Conservation (phyloP, 2,329 filamentous ascomycete genomes). For the Colletotrichum magnum region DNA sequence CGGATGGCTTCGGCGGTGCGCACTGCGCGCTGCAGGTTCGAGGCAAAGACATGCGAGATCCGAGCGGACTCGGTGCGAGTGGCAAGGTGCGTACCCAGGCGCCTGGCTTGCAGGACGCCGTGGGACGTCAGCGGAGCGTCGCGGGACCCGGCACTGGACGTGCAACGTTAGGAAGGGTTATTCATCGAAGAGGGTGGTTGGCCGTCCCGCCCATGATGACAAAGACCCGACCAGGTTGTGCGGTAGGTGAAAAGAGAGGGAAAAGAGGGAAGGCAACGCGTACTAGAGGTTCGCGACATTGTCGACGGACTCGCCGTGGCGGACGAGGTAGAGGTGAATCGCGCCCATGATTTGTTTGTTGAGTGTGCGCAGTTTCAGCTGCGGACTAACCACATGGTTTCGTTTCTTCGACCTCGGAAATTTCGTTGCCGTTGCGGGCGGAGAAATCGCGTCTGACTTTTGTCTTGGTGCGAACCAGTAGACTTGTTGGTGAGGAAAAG, state of each 20-base stretch:
- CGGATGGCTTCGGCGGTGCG: conserved; percentile 79
- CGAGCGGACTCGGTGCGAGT: conserved; percentile 44
- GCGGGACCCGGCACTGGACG: conserved; percentile 77
- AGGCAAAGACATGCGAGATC: conserved; percentile 80
- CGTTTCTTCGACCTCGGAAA: neutral
- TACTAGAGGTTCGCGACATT: conserved; percentile 86
- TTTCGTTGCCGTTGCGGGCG: conserved; percentile 6
- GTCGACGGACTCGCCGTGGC: conserved; percentile 92
- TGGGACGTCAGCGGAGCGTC: conserved; percentile 87
- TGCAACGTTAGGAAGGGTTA: conserved; percentile 45
- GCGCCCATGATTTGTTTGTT: conserved; percentile 31
- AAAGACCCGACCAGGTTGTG: no score
- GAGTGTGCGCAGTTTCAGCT: neutral
- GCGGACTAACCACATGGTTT: conserved; percentile 23
- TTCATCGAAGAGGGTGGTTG: conserved; percentile 10
- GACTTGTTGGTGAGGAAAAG: neutral
- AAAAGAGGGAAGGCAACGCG: conserved; percentile 43
- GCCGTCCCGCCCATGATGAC: no score
- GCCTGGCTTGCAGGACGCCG: conserved; percentile 83
- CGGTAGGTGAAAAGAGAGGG: no score
- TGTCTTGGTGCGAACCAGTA: no score
- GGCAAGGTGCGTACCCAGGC: conserved; percentile 75
- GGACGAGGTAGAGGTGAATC: conserved; percentile 76
- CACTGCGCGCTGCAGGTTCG: conserved; percentile 80
- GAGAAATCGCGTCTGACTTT: neutral